Conservation (phyloP, 495 filamentous ascomycete genomes). For the Pseudomonodictys pantanalensis region DNA sequence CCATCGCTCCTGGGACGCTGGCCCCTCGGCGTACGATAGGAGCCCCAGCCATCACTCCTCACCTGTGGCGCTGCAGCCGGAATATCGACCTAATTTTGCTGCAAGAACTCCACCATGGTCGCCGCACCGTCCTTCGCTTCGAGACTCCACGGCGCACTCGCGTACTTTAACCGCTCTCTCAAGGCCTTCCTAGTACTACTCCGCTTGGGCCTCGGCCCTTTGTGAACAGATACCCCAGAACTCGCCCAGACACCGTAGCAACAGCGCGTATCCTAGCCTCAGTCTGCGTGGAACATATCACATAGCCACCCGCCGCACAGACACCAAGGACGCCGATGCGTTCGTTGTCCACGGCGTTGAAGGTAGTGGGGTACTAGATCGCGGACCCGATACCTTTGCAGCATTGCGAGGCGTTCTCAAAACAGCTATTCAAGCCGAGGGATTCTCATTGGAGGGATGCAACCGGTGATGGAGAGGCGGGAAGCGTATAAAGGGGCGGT, state of each 20-base stretch:
- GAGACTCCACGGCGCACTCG: slow-evolving; percentile 26
- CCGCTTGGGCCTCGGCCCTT: no score
- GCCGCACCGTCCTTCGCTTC: slow-evolving; percentile 10
- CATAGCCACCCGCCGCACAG: slow-evolving; percentile 45
- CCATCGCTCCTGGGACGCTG: slow-evolving; percentile 29
- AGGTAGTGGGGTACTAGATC: slow-evolving; percentile 40
- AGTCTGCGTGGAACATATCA: slow-evolving; percentile 40
- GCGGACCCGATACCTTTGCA: slow-evolving; percentile 43
- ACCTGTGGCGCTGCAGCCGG: not conserved
- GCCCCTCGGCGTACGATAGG: slow-evolving; percentile 19
- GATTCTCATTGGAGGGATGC: no score
- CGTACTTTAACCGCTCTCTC: slow-evolving; percentile 8
- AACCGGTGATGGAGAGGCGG: no score
- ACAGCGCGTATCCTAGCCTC: slow-evolving; percentile 45
- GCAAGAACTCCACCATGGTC: no score
- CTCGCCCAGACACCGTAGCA: slow-evolving; percentile 32
- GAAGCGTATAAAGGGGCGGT: no score
- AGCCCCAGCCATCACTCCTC: not conserved
- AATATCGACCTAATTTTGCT: no score
- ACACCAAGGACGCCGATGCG: slow-evolving; percentile 46
- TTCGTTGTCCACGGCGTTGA: slow-evolving; percentile 35
- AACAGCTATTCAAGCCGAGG: no score
- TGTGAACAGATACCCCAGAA: no score
- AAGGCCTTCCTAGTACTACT: no score
- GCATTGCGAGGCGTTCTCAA: no score